Conservation (phyloP, 139 green algal species). For the Haematococcus lacustris region DNA sequence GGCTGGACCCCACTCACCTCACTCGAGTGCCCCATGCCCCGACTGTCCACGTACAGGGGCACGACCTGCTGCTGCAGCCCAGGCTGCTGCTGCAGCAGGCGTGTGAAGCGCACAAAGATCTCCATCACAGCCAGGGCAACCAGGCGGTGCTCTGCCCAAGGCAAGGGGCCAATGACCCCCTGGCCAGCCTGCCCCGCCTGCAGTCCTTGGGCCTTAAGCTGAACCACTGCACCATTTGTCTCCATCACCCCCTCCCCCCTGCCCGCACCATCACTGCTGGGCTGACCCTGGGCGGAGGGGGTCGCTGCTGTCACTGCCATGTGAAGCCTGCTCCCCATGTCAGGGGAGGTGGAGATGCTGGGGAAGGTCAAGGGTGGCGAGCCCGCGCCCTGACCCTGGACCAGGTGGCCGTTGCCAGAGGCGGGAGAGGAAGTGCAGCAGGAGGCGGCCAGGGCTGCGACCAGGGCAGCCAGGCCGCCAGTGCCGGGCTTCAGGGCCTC, state of each 20-base stretch:
- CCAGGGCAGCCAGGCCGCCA: conserved; percentile 43
- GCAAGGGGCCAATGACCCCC: conserved; percentile 14
- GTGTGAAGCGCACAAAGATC: conserved; percentile 49
- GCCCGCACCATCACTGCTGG: no score
- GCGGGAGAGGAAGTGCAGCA: neutral
- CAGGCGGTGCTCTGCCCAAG: conserved; percentile 49
- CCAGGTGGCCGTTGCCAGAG: neutral
- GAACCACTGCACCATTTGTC: no score
- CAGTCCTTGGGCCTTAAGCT: no score
- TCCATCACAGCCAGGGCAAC: conserved; percentile 72
- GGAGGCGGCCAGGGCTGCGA: conserved; percentile 2
- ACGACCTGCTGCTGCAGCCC: conserved; percentile 38
- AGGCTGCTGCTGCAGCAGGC: conserved; percentile 41
- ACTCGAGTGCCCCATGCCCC: conserved; percentile 54
- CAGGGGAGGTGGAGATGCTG: no score
- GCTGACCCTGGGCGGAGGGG: no score
- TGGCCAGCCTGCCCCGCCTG: no score
- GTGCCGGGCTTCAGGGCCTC: conserved; percentile 47
- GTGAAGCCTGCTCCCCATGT: no score
- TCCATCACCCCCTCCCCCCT: no score
- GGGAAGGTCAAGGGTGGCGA: no score
- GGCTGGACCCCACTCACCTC: no score
- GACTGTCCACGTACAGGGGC: conserved; percentile 41
- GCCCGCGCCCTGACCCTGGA: neutral
- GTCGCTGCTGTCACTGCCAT: neutral